Base-by-base conservation (phyloP, 2,329 filamentous ascomycete genomes). In the Berkeleyomyces rouxiae region DNA sequence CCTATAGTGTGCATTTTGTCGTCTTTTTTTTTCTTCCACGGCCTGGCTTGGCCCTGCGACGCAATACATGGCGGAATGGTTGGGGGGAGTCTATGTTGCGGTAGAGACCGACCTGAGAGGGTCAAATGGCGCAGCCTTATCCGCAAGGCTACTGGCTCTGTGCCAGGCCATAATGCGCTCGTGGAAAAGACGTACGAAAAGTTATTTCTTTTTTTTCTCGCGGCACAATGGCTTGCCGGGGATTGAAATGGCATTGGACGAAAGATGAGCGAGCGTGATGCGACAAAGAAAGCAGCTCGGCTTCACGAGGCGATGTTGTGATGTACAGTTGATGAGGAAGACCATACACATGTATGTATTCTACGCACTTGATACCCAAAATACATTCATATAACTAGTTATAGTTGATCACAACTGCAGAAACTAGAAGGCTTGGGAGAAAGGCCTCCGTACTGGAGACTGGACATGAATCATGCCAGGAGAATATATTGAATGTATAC, bases 1-100 rank as follows among this genome's bases (percentile, higher is more conserved):
- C 70, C 68, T 62, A 58, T 65, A 63, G 46, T 13, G 13, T 16
- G 2, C 16, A 13, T 37, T 23, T 31, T 33, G 5, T 42, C 36
- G 31, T n/a, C 7, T n/a, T 7, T 33, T 47, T 31, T 7, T 31
- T 40, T 11, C 9, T 23, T 51, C n/a, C 7, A 40, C 11, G 16
- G 36, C 40, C 13, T 44, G n/a, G 33, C 43, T 40, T 7, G 7
- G 23, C 31, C n/a, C 11, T 1, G 40, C 36, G 46, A 9, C 47
- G 3, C 47, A 51, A 9, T 33, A 59, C 42, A 37, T 44, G 33
- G 9, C 23, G 23, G 23, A 23, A 23, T 23, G 23, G 23, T 1
- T 23, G 23, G 23, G 23, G 23, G 23, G 23, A 23, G 23, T 23
- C 23, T 2, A 23, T 23, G 23, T 23, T 23, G 23, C 23, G 7